These are phyloP conservation scores for Solanum lignicaule DNA, from an alignment of 257 asterid genomes.

Conservation along the genomic window DNA sequence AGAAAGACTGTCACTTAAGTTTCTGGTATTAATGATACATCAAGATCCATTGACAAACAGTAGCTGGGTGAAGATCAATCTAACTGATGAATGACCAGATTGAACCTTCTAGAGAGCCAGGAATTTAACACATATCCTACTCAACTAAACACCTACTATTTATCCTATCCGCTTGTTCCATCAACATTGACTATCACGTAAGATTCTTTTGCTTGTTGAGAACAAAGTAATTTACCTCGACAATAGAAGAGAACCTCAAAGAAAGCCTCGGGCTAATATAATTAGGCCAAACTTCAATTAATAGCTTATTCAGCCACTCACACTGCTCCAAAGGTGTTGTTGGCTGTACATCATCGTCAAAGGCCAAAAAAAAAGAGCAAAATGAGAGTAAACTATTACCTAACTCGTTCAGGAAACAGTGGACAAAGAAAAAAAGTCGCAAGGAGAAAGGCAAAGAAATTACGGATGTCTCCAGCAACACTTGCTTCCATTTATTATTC, in stretches of 20 bases:
- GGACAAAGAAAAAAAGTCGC: background rate
- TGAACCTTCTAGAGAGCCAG: background rate
- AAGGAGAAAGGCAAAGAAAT: constrained; percentile 4
- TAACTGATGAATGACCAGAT: background rate
- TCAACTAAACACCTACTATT: background rate
- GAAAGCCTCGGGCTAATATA: constrained; percentile 78
- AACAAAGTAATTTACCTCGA: constrained; percentile 54
- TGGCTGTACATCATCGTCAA: constrained; percentile 26
- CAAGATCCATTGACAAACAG: background rate
- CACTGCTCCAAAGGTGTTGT: constrained; percentile 90
- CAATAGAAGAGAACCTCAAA: constrained; percentile 64
- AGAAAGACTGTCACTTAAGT: background rate
- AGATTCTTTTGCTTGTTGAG: background rate
- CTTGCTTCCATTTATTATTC: constrained; percentile 85
- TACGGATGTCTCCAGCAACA: constrained; percentile 60
- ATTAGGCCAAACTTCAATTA: constrained; percentile 69
- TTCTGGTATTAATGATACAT: background rate
- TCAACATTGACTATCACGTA: background rate
- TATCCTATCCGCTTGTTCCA: background rate
- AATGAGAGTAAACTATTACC: background rate
- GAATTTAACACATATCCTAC: background rate
- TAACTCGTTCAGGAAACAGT: background rate
- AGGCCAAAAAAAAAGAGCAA: background rate
- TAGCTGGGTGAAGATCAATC: background rate
- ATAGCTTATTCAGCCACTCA: constrained; percentile 92